Evolutionary conservation across 768 basidiomycete species (phyloP).

Genomic region (Xerocomus brunneocitrinus): DNA sequence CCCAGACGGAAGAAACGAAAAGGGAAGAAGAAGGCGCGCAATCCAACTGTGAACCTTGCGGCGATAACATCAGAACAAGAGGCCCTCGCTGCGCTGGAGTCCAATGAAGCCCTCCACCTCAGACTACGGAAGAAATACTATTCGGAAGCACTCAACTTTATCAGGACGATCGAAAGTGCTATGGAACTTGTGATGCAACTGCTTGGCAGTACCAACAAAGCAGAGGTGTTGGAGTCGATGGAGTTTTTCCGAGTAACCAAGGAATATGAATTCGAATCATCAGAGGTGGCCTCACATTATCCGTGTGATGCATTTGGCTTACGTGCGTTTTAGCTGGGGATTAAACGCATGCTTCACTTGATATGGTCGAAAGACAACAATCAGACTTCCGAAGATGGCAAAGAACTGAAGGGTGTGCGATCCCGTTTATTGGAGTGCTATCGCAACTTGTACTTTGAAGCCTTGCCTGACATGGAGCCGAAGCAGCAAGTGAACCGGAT

Average conservation of each 20-base stretch:
- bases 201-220: slow-evolving; percentile 80
- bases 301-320: background rate
- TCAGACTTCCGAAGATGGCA: slow-evolving; percentile 67
- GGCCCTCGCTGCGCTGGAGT: slow-evolving; percentile 63
- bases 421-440: slow-evolving; percentile 88
- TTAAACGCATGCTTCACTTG: slow-evolving; percentile 94
- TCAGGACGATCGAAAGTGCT: slow-evolving; percentile 60
- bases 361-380: slow-evolving; percentile 96
- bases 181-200: slow-evolving; percentile 72
- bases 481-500: slow-evolving; percentile 90
- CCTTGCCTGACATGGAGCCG: slow-evolving; percentile 63
- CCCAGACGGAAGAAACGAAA: slow-evolving; percentile 38
- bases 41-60: slow-evolving; percentile 68
- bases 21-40: slow-evolving; percentile 50
- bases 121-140: slow-evolving; percentile 83
- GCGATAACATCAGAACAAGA: slow-evolving; percentile 67
- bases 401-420: slow-evolving; percentile 84
- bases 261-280: slow-evolving; percentile 75
- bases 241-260: slow-evolving; percentile 84
- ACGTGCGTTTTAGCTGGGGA: slow-evolving; percentile 54
- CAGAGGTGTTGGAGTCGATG: slow-evolving; percentile 79
- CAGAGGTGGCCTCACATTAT: slow-evolving; percentile 48
- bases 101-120: slow-evolving; percentile 59
- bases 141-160: slow-evolving; percentile 80
- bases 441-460: slow-evolving; percentile 82